A percentile compares a stretch with the other conserved stretches of the same genome.
phyloP scores from a whole-genome alignment of 352 stramenopile species.

The Globisporangium viniferum region DNA sequence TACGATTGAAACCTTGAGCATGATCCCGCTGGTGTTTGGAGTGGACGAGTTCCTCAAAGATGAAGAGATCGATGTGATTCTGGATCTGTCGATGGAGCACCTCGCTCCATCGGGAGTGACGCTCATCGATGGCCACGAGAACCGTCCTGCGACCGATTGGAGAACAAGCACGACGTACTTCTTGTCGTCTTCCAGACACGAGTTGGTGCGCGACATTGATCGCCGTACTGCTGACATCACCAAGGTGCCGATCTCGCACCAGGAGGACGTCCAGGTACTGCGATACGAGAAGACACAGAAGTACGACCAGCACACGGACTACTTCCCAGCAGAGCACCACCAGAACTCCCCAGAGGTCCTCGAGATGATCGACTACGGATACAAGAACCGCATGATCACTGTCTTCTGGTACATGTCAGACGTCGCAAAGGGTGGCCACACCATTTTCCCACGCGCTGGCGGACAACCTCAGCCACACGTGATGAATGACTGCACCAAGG shows the following conservation, averaged over 20 bases:
- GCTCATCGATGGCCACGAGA: conserved; percentile 61
- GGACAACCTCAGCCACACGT: conserved; percentile 34
- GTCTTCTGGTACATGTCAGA: conserved; percentile 89
- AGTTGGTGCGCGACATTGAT: conserved; percentile 50
- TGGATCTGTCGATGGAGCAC: conserved; percentile 64
- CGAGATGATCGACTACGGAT: conserved; percentile 52
- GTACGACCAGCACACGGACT: conserved; percentile 75
- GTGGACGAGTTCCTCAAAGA: conserved; percentile 74
- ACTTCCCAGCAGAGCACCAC: conserved; percentile 45
- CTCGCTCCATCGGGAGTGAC: conserved; percentile 59
- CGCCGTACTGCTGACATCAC: conserved; percentile 57
- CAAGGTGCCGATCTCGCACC: conserved; percentile 54
- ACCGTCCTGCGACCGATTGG: conserved; percentile 62
- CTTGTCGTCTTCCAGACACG: conserved; percentile 44
- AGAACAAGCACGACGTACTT: conserved; percentile 80
- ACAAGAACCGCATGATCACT: conserved; percentile 84
- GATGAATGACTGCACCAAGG: conserved; percentile 62
- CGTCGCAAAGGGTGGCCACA: conserved; percentile 63
- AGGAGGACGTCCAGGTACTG: conserved; percentile 70
- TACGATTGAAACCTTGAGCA: conserved; percentile 56
- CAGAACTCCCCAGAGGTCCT: conserved; percentile 41
- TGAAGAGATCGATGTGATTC: conserved; percentile 71
- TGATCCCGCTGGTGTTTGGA: conserved; percentile 64
- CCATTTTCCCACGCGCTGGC: conserved; percentile 63
- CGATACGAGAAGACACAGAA: conserved; percentile 72